Conservation (phyloP, 75 land plant species). For the Adiantum capillusveneris region DNA sequence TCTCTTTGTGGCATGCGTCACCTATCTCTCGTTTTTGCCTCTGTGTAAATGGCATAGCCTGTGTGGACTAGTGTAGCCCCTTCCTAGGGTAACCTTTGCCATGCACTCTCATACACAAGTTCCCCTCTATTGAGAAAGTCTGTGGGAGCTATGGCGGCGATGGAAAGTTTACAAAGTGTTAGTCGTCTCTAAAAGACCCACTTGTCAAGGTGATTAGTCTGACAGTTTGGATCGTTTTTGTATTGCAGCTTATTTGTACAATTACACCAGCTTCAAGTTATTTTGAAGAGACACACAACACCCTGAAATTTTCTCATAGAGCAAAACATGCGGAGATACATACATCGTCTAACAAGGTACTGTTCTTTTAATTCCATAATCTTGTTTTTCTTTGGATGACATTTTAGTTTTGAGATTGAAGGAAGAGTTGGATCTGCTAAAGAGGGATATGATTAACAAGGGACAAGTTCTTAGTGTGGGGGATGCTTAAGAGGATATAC, state of each 20-base stretch:
- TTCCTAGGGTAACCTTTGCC: too few relatives aligned
- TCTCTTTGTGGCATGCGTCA: too few relatives aligned
- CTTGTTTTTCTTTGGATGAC: constrained; percentile 44
- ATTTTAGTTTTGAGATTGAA: constrained; percentile 71
- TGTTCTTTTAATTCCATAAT: neutral
- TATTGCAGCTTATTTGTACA: constrained; percentile 82
- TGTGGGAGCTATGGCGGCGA: too few relatives aligned
- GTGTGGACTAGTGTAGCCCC: too few relatives aligned
- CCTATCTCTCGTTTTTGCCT: too few relatives aligned
- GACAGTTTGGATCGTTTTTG: neutral
- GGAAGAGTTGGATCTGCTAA: constrained; percentile 80
- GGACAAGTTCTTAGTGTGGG: constrained; percentile 34
- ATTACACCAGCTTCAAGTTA: constrained; percentile 93
- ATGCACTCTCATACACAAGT: too few relatives aligned
- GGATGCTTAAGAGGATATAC: constrained; percentile 50
- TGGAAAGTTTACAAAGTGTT: too few relatives aligned
- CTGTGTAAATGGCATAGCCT: too few relatives aligned
- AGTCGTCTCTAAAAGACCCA: too few relatives aligned
- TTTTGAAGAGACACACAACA: constrained; percentile 92
- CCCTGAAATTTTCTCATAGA: constrained; percentile 94
- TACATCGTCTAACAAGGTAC: constrained; percentile 81
- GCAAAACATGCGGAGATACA: constrained; percentile 86
- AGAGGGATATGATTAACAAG: constrained; percentile 41
- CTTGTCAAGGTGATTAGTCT: neutral
- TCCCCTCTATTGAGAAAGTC: too few relatives aligned